Conservation (phyloP, 2,329 filamentous ascomycete genomes). For the Scorias spongiosa region DNA sequence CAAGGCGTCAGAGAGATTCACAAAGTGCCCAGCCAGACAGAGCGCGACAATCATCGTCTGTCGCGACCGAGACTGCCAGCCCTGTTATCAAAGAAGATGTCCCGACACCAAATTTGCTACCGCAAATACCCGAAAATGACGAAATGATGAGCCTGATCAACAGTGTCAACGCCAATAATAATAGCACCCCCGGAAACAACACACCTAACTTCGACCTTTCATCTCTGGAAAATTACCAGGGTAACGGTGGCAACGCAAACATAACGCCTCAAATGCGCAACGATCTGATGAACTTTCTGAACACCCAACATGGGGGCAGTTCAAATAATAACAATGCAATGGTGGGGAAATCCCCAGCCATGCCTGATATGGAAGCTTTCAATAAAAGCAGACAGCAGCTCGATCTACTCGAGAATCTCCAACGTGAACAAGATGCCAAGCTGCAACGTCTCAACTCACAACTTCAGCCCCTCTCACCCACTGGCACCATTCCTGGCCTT, state of each 20-base stretch:
- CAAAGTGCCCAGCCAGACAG: conserved; percentile 10
- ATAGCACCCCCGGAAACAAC: conserved; percentile 15
- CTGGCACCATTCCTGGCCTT: conserved; percentile 61
- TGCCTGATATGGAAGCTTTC: conserved; percentile 46
- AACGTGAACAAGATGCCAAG: conserved; percentile 61
- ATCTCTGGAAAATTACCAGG: conserved; percentile 33
- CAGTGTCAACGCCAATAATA: conserved; percentile 25
- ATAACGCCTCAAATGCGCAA: conserved; percentile 33
- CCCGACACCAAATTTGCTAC: conserved; percentile 21
- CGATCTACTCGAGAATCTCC: conserved; percentile 62
- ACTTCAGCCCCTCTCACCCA: conserved; percentile 66
- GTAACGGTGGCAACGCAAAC: conserved; percentile 29
- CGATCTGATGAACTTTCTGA: conserved; percentile 32
- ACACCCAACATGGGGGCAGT: conserved; percentile 25
- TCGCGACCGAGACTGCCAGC: conserved; percentile 8
- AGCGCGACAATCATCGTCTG: conserved; percentile 1
- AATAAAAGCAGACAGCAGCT: conserved; percentile 59
- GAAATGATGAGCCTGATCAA: conserved; percentile 38
- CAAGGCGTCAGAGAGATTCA: background rate
- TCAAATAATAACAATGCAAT: conserved; percentile 6
- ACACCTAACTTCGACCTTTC: conserved; percentile 11
- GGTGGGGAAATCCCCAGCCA: conserved; percentile 26
- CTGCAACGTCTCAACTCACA: conserved; percentile 61
- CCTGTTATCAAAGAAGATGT: conserved; percentile 27
- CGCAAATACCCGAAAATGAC: conserved; percentile 25